A percentile compares a stretch with the other conserved stretches of the same genome.
phyloP scores from a whole-genome alignment of 805 yeast species.

The Naumovozyma baii region DNA sequence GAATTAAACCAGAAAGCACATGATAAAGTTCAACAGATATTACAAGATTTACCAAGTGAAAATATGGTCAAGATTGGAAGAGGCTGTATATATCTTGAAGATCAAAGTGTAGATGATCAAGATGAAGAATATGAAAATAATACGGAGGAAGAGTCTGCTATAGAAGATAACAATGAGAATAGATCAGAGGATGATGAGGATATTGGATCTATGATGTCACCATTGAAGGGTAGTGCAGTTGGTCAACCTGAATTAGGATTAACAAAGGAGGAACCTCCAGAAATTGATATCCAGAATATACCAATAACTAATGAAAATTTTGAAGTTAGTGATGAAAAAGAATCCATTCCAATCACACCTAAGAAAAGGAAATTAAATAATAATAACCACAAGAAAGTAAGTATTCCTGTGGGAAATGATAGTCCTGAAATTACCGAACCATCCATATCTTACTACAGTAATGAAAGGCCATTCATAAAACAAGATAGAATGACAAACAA shows the following conservation, averaged over 20 bases:
- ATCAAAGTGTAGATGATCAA: neutral
- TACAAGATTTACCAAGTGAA: constrained; percentile 13
- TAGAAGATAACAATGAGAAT: neutral
- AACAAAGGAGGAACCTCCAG: neutral
- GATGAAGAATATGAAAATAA: constrained; percentile 4
- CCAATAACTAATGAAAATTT: constrained; percentile 2
- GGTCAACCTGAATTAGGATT: no score
- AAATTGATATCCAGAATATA: neutral
- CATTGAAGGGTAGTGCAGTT: neutral
- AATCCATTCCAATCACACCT: neutral
- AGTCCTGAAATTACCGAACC: constrained; percentile 1
- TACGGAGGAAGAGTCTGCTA: constrained; percentile 9
- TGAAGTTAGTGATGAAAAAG: constrained; percentile 3
- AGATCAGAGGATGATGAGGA: neutral
- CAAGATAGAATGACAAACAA: neutral
- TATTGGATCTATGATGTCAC: neutral
- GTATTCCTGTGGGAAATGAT: neutral
- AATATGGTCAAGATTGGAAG: constrained; percentile 15
- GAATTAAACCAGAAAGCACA: constrained; percentile 12
- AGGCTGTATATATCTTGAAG: constrained; percentile 23
- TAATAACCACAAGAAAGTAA: neutral
- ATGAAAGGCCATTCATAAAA: neutral
- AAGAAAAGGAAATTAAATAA: neutral
- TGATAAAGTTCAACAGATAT: constrained; percentile 12
- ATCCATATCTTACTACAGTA: neutral